A percentile compares a stretch with the other conserved stretches of the same genome.
phyloP scores from a whole-genome alignment of 2,329 filamentous ascomycete genomes.

The Stagonosporopsis rhizophila region DNA sequence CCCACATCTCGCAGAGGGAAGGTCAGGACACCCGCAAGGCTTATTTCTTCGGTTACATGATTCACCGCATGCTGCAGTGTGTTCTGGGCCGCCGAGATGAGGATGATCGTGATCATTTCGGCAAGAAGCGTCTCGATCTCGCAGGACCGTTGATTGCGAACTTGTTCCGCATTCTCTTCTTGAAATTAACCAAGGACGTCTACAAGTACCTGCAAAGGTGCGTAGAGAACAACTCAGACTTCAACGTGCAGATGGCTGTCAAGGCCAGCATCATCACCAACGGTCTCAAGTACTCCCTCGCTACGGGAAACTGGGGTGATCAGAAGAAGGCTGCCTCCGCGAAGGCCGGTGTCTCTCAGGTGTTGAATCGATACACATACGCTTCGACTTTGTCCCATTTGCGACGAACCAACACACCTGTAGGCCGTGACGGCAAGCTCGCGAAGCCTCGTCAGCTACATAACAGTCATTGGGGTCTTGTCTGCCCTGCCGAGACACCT shows the following conservation, averaged over 20 bases:
- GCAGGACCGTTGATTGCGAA: slow-evolving; percentile 95
- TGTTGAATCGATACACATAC: slow-evolving; percentile 97
- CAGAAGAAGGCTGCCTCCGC: slow-evolving; percentile 97
- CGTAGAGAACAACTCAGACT: slow-evolving; percentile 86
- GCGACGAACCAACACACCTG: slow-evolving; percentile 95
- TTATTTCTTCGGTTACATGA: slow-evolving; percentile 99
- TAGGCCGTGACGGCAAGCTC: slow-evolving; percentile 96
- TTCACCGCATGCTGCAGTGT: slow-evolving; percentile 92
- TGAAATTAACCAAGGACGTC: slow-evolving; percentile 89
- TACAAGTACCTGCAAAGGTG: slow-evolving; percentile 90
- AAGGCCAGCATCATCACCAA: slow-evolving; percentile 92
- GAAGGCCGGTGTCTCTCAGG: slow-evolving; percentile 96
- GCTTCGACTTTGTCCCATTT: slow-evolving; percentile 96
- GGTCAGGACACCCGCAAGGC: slow-evolving; percentile 96
- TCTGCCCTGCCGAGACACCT: slow-evolving; percentile 96
- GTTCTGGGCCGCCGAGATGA: slow-evolving; percentile 91
- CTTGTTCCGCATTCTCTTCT: slow-evolving; percentile 90
- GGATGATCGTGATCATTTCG: slow-evolving; percentile 98
- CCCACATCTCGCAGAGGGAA: slow-evolving; percentile 94
- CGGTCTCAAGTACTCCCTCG: slow-evolving; percentile 93
- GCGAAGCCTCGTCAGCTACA: slow-evolving; percentile 97
- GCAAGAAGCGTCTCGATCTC: slow-evolving; percentile 96
- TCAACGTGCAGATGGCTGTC: slow-evolving; percentile 88
- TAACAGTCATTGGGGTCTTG: slow-evolving; percentile 98
- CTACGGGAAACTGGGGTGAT: slow-evolving; percentile 98